Evolutionary conservation across 441 rosid species (phyloP), one percentile per base, ranked within the genome.

Genomic region (Euphorbia corollata): DNA sequence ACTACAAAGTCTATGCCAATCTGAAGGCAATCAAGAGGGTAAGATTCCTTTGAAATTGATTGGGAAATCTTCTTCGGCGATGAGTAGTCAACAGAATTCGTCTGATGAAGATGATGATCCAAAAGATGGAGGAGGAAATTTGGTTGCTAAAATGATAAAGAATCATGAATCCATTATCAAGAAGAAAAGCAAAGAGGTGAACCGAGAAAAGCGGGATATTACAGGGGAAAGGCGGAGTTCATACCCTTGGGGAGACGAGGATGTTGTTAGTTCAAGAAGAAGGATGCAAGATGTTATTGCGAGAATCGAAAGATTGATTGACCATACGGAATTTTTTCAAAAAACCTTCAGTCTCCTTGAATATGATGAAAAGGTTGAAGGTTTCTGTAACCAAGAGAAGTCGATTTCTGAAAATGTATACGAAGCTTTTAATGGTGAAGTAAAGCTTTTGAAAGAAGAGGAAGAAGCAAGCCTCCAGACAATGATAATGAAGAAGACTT

Each of bases 81-180:
- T 69, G 39, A 73, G 71, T 19, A 53, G 18, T 16, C 36, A 51
- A 7, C 73, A 23, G 15, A 68, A 56, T 32, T 41, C 51, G 59
- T 68, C 24, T 6, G 32, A 9, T 22, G 51, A 9, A n/a, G 51
- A 38, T 18, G 69, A 71, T 24, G 59, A 72, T 47, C 16, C 56
- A 66, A 79, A 76, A 64, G 76, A 75, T 12, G 76, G 71, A 62
- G 71, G 61, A 0, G 69, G 73, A 6, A 68, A 74, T 56, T 55
- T 20, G 64, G 91, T 87, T 67, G 81, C 90, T 1, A 82, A 82
- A 83, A 58, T 87, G 79, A 81, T 86, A 70, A 83, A 83, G 81
- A 83, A 73, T 73, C 93, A 87, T 36, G 91, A 86, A 79, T 82
- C 82, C 7, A 76, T 82, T 62, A 89, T 86, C 63, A 76, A 79